Conservation (phyloP, 371 early-diverging fungal species). For the Mortierella sp. region DNA sequence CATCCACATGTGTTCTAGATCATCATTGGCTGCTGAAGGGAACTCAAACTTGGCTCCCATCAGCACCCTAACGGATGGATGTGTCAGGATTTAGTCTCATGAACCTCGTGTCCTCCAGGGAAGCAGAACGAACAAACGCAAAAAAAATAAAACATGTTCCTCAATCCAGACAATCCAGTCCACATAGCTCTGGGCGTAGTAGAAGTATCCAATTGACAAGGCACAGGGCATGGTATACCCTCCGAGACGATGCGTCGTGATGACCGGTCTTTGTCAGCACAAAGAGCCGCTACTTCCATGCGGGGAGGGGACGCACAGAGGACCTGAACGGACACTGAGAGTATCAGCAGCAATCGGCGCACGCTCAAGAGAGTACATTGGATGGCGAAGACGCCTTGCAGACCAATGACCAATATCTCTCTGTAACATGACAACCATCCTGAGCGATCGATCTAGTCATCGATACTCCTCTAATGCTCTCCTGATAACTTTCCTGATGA, state of each 20-base stretch:
- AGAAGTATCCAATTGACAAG: slow-evolving; percentile 97
- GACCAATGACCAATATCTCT: too few relatives aligned
- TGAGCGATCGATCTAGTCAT: too few relatives aligned
- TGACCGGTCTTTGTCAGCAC: slow-evolving; percentile 96
- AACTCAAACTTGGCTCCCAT: slow-evolving; percentile 87
- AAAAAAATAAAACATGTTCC: slow-evolving; percentile 72
- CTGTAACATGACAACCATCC: too few relatives aligned
- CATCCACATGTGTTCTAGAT: too few relatives aligned
- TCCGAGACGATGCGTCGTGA: slow-evolving; percentile 98
- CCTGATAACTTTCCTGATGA: too few relatives aligned
- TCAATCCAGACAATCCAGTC: slow-evolving; percentile 78
- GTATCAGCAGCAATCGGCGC: too few relatives aligned
- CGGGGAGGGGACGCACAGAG: slow-evolving; percentile 97
- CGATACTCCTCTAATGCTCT: too few relatives aligned
- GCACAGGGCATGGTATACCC: slow-evolving; percentile 96
- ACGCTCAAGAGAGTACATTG: too few relatives aligned
- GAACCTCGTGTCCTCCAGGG: neutral
- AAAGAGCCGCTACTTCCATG: slow-evolving; percentile 97
- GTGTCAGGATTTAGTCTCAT: neutral
- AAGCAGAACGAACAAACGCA: neutral
- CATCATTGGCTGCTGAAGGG: too few relatives aligned
- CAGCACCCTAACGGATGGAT: slow-evolving; percentile 70
- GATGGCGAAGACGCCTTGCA: too few relatives aligned
- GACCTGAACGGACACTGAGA: too few relatives aligned
- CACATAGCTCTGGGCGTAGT: slow-evolving; percentile 71